Base-by-base conservation (phyloP, 2,329 filamentous ascomycete species). In the Colletotrichum caudatum region DNA sequence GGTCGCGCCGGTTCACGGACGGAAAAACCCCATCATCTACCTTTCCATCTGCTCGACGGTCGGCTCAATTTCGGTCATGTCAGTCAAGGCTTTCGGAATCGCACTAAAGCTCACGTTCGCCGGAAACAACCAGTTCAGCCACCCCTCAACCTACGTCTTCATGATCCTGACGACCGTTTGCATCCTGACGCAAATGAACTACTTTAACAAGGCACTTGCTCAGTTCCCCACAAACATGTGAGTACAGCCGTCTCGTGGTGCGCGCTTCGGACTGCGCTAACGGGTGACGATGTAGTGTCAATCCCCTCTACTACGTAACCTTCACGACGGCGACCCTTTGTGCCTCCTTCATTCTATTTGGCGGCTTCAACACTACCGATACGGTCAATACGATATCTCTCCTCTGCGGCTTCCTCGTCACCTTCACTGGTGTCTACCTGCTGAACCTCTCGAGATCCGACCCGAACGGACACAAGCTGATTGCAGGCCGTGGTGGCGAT, bases 141-240 rank as follows among this genome's bases (percentile, higher is more conserved):
- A 97, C 77, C 94, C 97, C 2, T 97, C 94, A 61, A 99, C 97
- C 71, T 99, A 99, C 78, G 95, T 98, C 74, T 99, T 99, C 81
- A 91, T 95, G 82, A 98, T 99, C 75, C 90, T 98, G 75, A 96
- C 95, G 0, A 87, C 88, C 3, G 94, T 98, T 74, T 99, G 96
- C 85, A 98, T 99, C 79, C 82, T 99, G 76, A 98, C 95, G 11
- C 96, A 99, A 86, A 98, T 99, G 96, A 99, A 99, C 83, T 99
- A 99, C 83, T 97, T 99, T 84, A 99, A 99, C 87, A 99, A 99
- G 83, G 96, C 96, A 9, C 85, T 99, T 72, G 97, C 94, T 81
- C 94, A 97, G 78, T 99, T 98, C 83, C 95, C 94, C 39, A 98
- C 96, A 41, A 97, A 97, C 77, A 97, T 99, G 95, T 97, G 88